These are phyloP conservation scores for Salix arbutifolia DNA, from an alignment of 345 rosid genomes.

Conservation along the genomic window DNA sequence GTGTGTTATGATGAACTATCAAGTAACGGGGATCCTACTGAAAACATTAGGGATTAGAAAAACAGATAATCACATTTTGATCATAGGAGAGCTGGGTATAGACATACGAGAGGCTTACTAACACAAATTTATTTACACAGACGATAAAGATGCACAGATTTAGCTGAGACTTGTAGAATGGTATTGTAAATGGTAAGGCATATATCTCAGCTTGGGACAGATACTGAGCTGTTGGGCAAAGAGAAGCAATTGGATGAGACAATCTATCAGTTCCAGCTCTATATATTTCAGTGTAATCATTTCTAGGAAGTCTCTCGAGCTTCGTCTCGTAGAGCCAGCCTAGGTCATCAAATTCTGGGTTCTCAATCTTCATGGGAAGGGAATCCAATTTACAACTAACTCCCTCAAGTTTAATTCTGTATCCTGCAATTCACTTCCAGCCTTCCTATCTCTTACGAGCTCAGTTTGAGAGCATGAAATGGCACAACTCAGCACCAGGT, in stretches of 20 bases:
- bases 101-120: background rate
- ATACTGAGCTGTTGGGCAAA: background rate
- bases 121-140: background rate
- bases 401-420: background rate
- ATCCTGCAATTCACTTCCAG: background rate
- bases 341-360: constrained; percentile 8
- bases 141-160: background rate
- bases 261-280: background rate
- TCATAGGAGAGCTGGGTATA: background rate
- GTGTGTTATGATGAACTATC: background rate
- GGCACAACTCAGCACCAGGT: background rate
- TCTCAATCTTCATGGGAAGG: background rate
- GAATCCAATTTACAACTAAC: background rate
- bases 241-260: background rate
- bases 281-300: background rate
- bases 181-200: constrained; percentile 15
- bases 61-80: background rate
- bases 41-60: background rate
- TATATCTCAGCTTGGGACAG: constrained; percentile 8
- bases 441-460: background rate
- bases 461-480: background rate
- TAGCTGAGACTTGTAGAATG: constrained; percentile 6
- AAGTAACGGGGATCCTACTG: background rate
- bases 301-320: background rate
- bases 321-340: constrained; percentile 19